Evolutionary conservation across 2,329 filamentous ascomycete genomes (phyloP), one percentile per base, ranked within the genome.

Genomic region (Seiridium unicorne): DNA sequence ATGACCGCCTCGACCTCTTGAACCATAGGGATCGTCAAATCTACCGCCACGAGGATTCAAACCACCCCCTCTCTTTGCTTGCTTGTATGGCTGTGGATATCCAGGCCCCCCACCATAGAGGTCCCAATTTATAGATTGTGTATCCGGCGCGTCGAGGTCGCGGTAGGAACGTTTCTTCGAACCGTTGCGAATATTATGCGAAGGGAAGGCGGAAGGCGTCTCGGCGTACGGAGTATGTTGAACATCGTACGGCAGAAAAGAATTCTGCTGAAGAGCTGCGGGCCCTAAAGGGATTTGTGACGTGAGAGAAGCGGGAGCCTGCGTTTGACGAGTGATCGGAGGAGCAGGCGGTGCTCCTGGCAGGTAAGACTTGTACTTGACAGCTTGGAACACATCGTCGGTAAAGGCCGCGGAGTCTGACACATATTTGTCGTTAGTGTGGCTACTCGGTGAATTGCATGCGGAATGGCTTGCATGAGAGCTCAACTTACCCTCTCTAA

Each of bases 311-410:
- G 54, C 26, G 8, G 38, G 35, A 11, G 32, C 31, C 32, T 61
- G 60, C 48, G 57, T 58, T 48, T 42, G 64, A 46, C 56, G 64
- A n/a, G 49, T 59, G 47, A 36, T 62, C 4, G 73, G 74, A 46
- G 74, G 79, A 26, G 79, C 76, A 51, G 79, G 78, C 46, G 73
- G 73, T 44, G 80, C 81, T 38, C 84, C 84, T 2, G 86, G 85
- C 2, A 84, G 70, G 70, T 88, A 90, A 4, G 82, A 81, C 68
- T 84, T 88, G 69, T 83, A 83, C 49, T 81, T 76, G 61, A 94
- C 82, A 4, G 85, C 85, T 55, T 83, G 74, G 68, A 93, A 89
- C 26, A 93, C 81, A 67, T 93, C 89, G 68, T 88, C 79, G 40
- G 92, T 87, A 66, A 94, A 93, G 2, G 78, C 69, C 3, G 76